phyloP scores from a whole-genome alignment of 495 filamentous ascomycete species.

The Aspergillus avenaceus region DNA sequence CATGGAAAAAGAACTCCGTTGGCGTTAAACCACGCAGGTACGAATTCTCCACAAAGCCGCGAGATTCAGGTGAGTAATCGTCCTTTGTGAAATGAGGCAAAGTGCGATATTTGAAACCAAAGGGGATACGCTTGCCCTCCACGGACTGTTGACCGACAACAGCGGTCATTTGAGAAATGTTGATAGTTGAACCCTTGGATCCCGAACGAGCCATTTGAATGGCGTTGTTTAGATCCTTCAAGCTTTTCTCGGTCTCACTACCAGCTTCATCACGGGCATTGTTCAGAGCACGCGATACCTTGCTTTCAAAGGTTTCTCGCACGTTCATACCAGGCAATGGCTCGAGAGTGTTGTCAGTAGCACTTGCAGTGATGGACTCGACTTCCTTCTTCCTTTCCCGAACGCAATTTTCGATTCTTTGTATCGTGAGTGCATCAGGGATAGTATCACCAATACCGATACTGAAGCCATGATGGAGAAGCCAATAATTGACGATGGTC shows the following conservation, averaged over 20 bases:
- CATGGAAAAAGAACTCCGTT: constrained; percentile 98
- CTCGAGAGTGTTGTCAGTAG: constrained; percentile 82
- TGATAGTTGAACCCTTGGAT: constrained; percentile 97
- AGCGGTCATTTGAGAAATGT: constrained; percentile 99
- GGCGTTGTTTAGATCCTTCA: constrained; percentile 94
- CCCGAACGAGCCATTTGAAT: constrained; percentile 93
- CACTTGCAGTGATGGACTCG: constrained; percentile 61
- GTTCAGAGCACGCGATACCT: constrained; percentile 90
- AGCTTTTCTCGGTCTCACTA: constrained; percentile 80
- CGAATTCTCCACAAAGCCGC: constrained; percentile 98
- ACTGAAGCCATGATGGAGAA: constrained; percentile 95
- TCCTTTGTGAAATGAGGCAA: constrained; percentile 98
- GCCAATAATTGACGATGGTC: constrained; percentile 92
- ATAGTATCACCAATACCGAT: constrained; percentile 99
- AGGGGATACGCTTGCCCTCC: constrained; percentile 98
- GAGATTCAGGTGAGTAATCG: constrained; percentile 93
- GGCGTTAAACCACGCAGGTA: constrained; percentile 95
- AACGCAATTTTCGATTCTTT: constrained; percentile 77
- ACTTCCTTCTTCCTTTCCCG: constrained; percentile 77
- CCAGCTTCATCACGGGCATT: constrained; percentile 94
- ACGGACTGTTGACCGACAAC: constrained; percentile 96
- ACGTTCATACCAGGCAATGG: constrained; percentile 94
- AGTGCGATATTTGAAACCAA: constrained; percentile 98
- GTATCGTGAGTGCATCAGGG: constrained; percentile 76
- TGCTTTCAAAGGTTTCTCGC: constrained; percentile 94